Evolutionary conservation across 1,139 yeast species (phyloP), one percentile per base, ranked within the genome.

Genomic region (Magnusiomyces clavatus): DNA sequence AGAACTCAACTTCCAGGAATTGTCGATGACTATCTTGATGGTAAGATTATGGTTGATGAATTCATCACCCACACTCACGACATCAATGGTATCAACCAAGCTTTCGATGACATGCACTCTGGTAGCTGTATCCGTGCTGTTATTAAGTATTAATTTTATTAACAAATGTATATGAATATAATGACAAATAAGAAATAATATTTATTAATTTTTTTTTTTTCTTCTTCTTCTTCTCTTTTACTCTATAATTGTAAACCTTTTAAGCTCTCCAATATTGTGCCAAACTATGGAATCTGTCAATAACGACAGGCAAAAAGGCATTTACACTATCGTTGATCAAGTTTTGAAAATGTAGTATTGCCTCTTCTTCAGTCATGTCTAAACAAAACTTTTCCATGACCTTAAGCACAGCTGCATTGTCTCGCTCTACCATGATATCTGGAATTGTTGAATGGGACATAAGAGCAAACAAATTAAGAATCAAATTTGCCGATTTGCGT

Each of bases 211-310:
- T 39, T 16, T 12, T 12, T 12, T 12, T 37, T 14, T 5, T 5
- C 16, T 11, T 5, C 16, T 5, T 37, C 40, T 5, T 5, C 12
- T 11, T 5, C 5, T 5, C 40, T n/a, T n/a, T n/a, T n/a, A n/a
- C n/a, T 24, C 31, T 24, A 24, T 24, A 24, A 24, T 24, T 5
- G 31, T 24, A 37, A 37, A 10, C 4, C 5, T 5, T 37, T 66
- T 64, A 90, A 0, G 97, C 90, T 57, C 97, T 71, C 98, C 98
- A 92, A 65, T 94, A 94, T 65, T 94, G 98, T 0, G 98, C 97
- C 66, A 94, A 76, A 70, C 90, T 88, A 67, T 94, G 99, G 51
- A 94, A 72, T 58, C 97, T 78, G 64, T 94, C 99, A 55, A 94
- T 92, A 12, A 94, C 96, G 64, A 90, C 90, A 0, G 98, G 98